Conservation (phyloP, 352 stramenopile species). For the Paralagenidium karlingii region DNA sequence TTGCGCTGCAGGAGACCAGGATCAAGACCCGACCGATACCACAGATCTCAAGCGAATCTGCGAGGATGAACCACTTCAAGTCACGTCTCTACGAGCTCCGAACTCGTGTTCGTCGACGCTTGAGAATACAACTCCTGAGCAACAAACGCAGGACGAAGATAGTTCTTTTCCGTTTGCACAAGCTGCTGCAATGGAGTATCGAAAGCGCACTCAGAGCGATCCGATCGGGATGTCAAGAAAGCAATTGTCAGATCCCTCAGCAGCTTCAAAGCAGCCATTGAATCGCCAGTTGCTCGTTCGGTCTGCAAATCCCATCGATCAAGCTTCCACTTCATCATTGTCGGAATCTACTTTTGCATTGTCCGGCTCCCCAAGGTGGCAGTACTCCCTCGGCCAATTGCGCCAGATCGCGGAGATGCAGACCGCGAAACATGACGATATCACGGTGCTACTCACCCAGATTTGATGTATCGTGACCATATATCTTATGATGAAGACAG, state of each 20-base stretch:
- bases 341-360: too few species aligned
- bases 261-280: constrained; percentile 31
- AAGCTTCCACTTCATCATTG: too few species aligned
- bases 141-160: too few species aligned
- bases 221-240: constrained; percentile 7
- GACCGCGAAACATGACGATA: constrained; percentile 68
- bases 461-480: constrained; percentile 24
- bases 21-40: too few species aligned
- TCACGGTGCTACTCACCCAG: constrained; percentile 54
- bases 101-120: too few species aligned
- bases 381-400: constrained; percentile 61
- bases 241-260: constrained; percentile 15
- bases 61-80: too few species aligned
- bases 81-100: too few species aligned
- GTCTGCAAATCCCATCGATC: constrained; percentile 24
- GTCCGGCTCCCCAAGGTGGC: too few species aligned
- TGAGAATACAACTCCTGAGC: too few species aligned
- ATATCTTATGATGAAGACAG: too few species aligned
- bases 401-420: constrained; percentile 61
- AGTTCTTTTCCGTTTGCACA: constrained; percentile 53
- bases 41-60: too few species aligned
- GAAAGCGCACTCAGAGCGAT: constrained; percentile 17
- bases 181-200: constrained; percentile 46
- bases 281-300: constrained; percentile 36
- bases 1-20: too few species aligned